Base-by-base conservation (phyloP, 371 early-diverging fungal genomes). In the Mortierella sp. region DNA sequence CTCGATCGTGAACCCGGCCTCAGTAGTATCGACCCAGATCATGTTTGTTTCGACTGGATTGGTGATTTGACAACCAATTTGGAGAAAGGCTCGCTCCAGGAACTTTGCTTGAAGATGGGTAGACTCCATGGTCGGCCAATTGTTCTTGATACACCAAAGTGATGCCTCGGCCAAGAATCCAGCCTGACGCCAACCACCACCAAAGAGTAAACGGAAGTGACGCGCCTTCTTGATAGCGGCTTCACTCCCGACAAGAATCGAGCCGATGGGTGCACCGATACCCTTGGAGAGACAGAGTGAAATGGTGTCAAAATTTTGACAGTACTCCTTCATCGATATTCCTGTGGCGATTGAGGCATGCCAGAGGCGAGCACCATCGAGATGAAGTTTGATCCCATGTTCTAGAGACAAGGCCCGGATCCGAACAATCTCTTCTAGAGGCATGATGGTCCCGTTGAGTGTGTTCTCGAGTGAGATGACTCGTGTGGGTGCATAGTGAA, bases 341-440 rank as follows among this genome's bases (percentile, higher is more conserved):
- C 93, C 94, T 0, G 89, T 89, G 21, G 83, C 91, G 23, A 86
- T 83, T 46, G 83, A 80, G 0, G 96, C 97, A 70, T 96, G 94
- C 96, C 97, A 97, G 46, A 96, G 83, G 55, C 97, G 85, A 30
- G 96, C 93, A n/a, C 97, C 96, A 75, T 97, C 97, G 26, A 96
- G 46, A 62, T 97, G 97, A 80, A 94, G 82, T 50, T 81, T 82
- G 9, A 95, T 71, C 25, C 83, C 86, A 52, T 85, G 73, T 18
- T 80, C 68, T n/a, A 82, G 82, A 5, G 90, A 90, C 48, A 92
- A 65, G 1, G 69, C 83, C 9, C 85, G 75, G 55, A 96, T 94
- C 51, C 45, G 46, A 53, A 75, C 66, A 30, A 94, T 88, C 43
- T 94, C 93, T 44, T 88, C 87, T 1, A 92, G 47, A 1, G 94